phyloP scores from a whole-genome alignment of 2,329 filamentous ascomycete genomes.

The Plectosphaerella sp. region DNA sequence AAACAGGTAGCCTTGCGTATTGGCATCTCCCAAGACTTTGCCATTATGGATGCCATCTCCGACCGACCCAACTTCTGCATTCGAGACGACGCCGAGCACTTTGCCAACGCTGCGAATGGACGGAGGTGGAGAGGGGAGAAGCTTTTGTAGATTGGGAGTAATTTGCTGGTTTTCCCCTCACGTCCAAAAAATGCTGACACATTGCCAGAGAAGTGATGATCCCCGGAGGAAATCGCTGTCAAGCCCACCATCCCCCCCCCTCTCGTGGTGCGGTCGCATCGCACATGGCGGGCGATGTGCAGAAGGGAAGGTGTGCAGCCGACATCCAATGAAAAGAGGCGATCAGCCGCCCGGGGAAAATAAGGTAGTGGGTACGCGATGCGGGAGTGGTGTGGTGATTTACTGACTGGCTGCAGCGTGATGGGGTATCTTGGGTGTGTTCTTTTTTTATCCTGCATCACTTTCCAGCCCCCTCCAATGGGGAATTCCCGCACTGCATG shows the following conservation, averaged over 20 bases:
- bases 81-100: too few species aligned
- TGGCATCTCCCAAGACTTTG: too few species aligned
- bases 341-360: slow-evolving; percentile 9
- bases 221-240: not conserved
- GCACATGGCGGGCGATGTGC: not conserved
- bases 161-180: too few species aligned
- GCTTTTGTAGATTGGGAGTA: too few species aligned
- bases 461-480: not conserved
- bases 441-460: slow-evolving; percentile 8
- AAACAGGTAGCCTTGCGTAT: too few species aligned
- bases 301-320: slow-evolving; percentile 7
- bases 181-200: too few species aligned
- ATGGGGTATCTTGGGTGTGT: too few species aligned
- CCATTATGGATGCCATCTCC: too few species aligned
- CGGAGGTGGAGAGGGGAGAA: too few species aligned
- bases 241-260: slow-evolving; percentile 7
- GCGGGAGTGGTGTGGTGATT: not conserved
- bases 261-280: not conserved
- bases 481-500: too few species aligned
- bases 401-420: not conserved
- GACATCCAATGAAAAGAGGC: slow-evolving; percentile 5
- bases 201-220: not conserved
- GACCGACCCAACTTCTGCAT: too few species aligned
- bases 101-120: too few species aligned
- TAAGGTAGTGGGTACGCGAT: slow-evolving; percentile 8